Evolutionary conservation across 148 eudicot genomes (phyloP), one percentile per base, ranked within the genome.

Genomic region (Chenopodium formosanum): DNA sequence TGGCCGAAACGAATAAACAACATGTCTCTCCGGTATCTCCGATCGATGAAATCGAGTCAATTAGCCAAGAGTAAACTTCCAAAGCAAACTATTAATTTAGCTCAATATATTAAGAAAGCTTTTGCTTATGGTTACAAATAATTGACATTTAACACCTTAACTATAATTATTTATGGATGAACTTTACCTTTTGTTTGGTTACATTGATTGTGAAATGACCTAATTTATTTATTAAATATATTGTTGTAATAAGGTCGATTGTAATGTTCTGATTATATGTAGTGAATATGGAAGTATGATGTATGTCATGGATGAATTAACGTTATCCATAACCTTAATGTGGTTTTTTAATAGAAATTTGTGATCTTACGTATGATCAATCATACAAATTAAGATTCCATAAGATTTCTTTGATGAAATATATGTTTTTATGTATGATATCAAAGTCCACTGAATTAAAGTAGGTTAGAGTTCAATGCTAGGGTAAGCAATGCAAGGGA

Each of bases 381-480:
- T 65, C 40, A 7, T n/a, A 16, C 62, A 78, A 34, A 78, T 66
- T 25, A 27, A 76, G 63, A 78, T 78, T 48, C 60, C 9, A 23
- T 65, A 9, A 46, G 72, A 78, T 17, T 7, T 65, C 17, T 78
- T 67, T 67, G 60, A 46, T 47, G 19, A 78, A 31, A 46, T 12
- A 66, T 78, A 78, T 78, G 80, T 48, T 65, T 63, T 46, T 14
- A 25, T 40, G 10, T 44, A 63, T 78, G 80, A 78, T 67, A 52
- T 78, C 80, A 66, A 47, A 10, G 16, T 48, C 63, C 80, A 78
- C 73, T 65, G 12, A 77, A 44, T 32, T 22, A 29, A 60, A 19
- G n/a, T 22, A 48, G 11, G 31, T 9, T 68, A 78, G 74, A 65
- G 81, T 32, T 78, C 29, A 40, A 27, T 8, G 7, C 37, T 17